phyloP scores from a whole-genome alignment of 345 rosid species.

The Gossypium ekmanianum region DNA sequence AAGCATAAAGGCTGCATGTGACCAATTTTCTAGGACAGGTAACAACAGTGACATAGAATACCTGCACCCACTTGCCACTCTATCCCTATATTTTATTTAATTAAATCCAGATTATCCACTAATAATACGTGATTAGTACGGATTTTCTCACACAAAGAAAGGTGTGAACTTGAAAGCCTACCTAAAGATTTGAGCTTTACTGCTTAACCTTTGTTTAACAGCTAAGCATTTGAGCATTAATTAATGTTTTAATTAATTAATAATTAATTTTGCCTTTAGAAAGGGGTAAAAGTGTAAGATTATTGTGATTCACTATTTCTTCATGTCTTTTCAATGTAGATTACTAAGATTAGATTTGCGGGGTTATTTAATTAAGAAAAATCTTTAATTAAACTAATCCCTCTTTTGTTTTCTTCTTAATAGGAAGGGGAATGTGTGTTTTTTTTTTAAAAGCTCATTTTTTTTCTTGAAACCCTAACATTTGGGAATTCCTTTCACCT shows the following conservation, averaged over 20 bases:
- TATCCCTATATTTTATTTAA: slow-evolving; percentile 3
- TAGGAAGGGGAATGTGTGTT: not conserved
- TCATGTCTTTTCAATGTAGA: slow-evolving; percentile 31
- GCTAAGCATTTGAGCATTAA: slow-evolving; percentile 31
- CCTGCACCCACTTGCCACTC: not conserved
- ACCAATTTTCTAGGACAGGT: slow-evolving; percentile 15
- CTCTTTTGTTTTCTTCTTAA: slow-evolving; percentile 8
- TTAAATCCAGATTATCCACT: slow-evolving; percentile 21
- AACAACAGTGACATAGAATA: slow-evolving; percentile 7
- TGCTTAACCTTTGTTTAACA: slow-evolving; percentile 27
- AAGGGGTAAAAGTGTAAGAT: slow-evolving; percentile 12
- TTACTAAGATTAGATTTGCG: slow-evolving; percentile 16
- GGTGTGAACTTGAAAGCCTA: not conserved
- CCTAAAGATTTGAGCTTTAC: slow-evolving; percentile 1
- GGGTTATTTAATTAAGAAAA: slow-evolving; percentile 11
- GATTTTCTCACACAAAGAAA: not conserved
- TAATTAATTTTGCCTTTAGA: not conserved
- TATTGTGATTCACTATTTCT: not conserved
- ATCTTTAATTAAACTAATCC: slow-evolving; percentile 6
- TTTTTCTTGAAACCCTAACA: slow-evolving; percentile 17
- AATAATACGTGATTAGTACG: slow-evolving; percentile 40
- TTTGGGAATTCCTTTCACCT: not conserved
- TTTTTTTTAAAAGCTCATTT: not conserved
- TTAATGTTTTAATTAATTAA: not conserved
- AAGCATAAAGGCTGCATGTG: not conserved